Base-by-base conservation (phyloP, 2,329 filamentous ascomycete genomes). In the Xenoacremonium recifei region DNA sequence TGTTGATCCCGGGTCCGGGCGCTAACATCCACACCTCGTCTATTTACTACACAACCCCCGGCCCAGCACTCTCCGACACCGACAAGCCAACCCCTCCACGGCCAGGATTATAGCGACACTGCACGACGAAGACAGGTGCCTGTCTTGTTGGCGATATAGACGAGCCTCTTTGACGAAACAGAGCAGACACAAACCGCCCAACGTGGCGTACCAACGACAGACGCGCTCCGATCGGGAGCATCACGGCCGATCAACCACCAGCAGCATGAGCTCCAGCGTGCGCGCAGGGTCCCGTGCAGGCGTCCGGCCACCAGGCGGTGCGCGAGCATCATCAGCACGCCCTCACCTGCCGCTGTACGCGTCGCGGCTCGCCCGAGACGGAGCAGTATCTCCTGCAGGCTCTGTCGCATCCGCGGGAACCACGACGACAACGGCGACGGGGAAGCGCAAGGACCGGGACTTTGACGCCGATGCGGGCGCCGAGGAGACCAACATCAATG, bases 401-500 rank as follows among this genome's bases (percentile, higher is more conserved):
- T 88, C 87, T 6, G 62, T 88, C 5, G 18, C 32, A 9, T 34
- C 32, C 10, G 17, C 32, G 17, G 55, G 58, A 36, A 75, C 77
- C 39, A 85, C 86, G 4, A n/a, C n/a, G n/a, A 67, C 78, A 20
- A 74, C 76, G 37, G 67, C 76, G 21, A 80, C 82, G 18, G 76
- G 74, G 33, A 96, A 96, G 72, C 84, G 91, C 59, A 96, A 96
- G 66, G 88, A 93, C 55, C 80, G 88, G 59, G 88, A 95, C 27
- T 92, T 85, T 60, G 91, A 92, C 33, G 66, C 77, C 5, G 82
- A 87, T 21, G 40, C 49, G 2, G 67, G 69, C 42, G 78, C 79
- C 38, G 84, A 91, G 56, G 90, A 95, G 66, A 97, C 92, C 6
- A 99, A 96, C 63, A 99, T 99, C 68, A 93, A 95, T 63, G 93